phyloP scores from a whole-genome alignment of 495 filamentous ascomycete genomes.

The Penicillium canescens region DNA sequence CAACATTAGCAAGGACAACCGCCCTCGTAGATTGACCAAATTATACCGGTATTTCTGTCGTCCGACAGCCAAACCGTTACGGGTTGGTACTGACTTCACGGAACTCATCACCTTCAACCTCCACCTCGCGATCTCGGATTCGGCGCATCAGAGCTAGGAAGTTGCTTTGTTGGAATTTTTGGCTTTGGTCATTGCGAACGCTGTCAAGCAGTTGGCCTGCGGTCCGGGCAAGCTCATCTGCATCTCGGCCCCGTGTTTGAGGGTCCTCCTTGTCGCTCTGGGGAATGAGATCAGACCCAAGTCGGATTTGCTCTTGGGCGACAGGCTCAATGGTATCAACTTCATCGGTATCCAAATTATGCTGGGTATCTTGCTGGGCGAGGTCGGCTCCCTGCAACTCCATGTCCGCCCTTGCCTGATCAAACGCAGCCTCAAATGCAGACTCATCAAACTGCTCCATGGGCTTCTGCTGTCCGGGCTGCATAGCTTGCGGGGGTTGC shows the following conservation, averaged over 20 bases:
- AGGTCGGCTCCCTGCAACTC: constrained; percentile 27
- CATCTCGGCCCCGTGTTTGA: constrained; percentile 38
- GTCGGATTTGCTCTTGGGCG: constrained; percentile 34
- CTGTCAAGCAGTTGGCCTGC: constrained; percentile 72
- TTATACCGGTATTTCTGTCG: constrained; percentile 42
- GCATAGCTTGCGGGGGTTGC: constrained; percentile 25
- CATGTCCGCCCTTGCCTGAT: constrained; percentile 44
- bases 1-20: constrained; percentile 39
- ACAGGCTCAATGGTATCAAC: constrained; percentile 4
- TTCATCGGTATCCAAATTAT: constrained; percentile 12
- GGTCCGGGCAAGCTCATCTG: constrained; percentile 68
- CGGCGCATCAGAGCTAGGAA: constrained; percentile 77
- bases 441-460: constrained; percentile 55
- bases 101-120: constrained; percentile 54
- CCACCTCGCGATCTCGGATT: constrained; percentile 54
- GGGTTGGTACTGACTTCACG: constrained; percentile 55
- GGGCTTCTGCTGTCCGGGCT: constrained; percentile 14
- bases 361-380: constrained; percentile 8
- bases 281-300: constrained; percentile 54
- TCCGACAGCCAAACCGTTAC: constrained; percentile 40
- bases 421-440: constrained; percentile 66
- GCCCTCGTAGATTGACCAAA: constrained; percentile 25
- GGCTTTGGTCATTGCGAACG: constrained; percentile 62
- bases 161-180: constrained; percentile 76
- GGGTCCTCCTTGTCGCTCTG: constrained; percentile 30